Evolutionary conservation across 768 basidiomycete genomes (phyloP).

Genomic region (Termitomyces sp.): DNA sequence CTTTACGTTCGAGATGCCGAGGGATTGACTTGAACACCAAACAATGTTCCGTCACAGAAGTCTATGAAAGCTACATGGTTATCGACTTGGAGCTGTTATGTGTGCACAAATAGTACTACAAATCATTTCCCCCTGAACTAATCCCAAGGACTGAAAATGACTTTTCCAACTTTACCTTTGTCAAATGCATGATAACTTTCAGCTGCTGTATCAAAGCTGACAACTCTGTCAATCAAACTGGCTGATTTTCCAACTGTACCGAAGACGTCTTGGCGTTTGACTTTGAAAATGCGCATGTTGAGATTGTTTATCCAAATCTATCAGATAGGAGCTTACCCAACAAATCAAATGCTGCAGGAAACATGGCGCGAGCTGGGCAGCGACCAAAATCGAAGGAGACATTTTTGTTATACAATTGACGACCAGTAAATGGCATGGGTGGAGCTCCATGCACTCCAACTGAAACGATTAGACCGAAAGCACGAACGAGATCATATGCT

Average conservation of each 20-base stretch:
- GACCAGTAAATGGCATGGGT: conserved; percentile 52
- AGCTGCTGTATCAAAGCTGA: conserved; percentile 52
- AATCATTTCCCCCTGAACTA: conserved; percentile 10
- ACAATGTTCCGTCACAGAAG: neutral
- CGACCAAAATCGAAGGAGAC: conserved; percentile 78
- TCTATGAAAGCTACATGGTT: neutral
- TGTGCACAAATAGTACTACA: neutral
- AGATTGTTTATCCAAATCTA: neutral
- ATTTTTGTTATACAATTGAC: conserved; percentile 71
- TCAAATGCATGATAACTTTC: conserved; percentile 67
- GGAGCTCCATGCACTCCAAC: conserved; percentile 67
- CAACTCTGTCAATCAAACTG: conserved; percentile 67
- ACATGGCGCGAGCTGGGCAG: conserved; percentile 77
- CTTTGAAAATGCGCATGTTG: conserved; percentile 17
- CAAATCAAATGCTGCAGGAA: conserved; percentile 67
- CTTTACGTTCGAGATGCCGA: neutral
- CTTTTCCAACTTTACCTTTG: conserved; percentile 69
- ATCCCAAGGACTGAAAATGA: conserved; percentile 74
- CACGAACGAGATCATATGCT: conserved; percentile 66
- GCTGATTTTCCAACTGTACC: conserved; percentile 61
- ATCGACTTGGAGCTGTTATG: neutral
- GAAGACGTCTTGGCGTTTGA: conserved; percentile 70
- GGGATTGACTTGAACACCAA: neutral
- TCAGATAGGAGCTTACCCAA: conserved; percentile 34
- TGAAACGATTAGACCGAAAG: conserved; percentile 73